Conservation (phyloP, 768 basidiomycete genomes). For the Rubroboletus pulcherrimus region DNA sequence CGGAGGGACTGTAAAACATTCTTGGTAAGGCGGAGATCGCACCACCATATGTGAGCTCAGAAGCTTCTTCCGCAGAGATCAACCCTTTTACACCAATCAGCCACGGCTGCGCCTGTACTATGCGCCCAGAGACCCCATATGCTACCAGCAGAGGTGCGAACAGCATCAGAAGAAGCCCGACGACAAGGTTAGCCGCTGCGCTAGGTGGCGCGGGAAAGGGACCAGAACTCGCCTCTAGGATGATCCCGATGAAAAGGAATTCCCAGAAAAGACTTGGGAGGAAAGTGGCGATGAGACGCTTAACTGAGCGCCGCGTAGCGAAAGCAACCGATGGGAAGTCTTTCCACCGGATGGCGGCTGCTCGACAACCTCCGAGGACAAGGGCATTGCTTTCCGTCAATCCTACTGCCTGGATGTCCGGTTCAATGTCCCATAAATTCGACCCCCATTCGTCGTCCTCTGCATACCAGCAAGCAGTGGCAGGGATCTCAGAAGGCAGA, state of each 20-base stretch:
- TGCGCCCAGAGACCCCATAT: slow-evolving; percentile 18
- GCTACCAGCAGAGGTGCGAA: slow-evolving; percentile 5
- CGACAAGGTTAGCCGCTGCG: background rate
- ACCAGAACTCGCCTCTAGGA: background rate
- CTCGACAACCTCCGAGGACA: slow-evolving; percentile 25
- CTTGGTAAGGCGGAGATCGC: slow-evolving; percentile 3
- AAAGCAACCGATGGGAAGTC: slow-evolving; percentile 20
- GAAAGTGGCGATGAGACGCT: slow-evolving; percentile 2
- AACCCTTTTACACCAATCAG: slow-evolving; percentile 24
- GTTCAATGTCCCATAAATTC: slow-evolving; percentile 21
- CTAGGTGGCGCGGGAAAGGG: no score
- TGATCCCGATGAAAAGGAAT: background rate
- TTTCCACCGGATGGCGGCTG: slow-evolving; percentile 22
- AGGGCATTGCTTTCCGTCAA: slow-evolving; percentile 14
- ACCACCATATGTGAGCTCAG: slow-evolving; percentile 13
- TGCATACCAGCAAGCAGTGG: slow-evolving; percentile 16
- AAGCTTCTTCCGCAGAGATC: slow-evolving; percentile 21
- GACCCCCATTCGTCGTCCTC: slow-evolving; percentile 17
- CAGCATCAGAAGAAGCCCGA: slow-evolving; percentile 11
- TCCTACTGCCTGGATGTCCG: slow-evolving; percentile 17
- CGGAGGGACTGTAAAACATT: slow-evolving; percentile 18
- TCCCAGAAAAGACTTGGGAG: slow-evolving; percentile 7
- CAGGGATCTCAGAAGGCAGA: slow-evolving; percentile 1
- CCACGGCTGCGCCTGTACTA: slow-evolving; percentile 20
- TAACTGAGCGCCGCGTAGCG: slow-evolving; percentile 11